Conservation (phyloP, 2,329 filamentous ascomycete genomes). For the Phoma herbarum region DNA sequence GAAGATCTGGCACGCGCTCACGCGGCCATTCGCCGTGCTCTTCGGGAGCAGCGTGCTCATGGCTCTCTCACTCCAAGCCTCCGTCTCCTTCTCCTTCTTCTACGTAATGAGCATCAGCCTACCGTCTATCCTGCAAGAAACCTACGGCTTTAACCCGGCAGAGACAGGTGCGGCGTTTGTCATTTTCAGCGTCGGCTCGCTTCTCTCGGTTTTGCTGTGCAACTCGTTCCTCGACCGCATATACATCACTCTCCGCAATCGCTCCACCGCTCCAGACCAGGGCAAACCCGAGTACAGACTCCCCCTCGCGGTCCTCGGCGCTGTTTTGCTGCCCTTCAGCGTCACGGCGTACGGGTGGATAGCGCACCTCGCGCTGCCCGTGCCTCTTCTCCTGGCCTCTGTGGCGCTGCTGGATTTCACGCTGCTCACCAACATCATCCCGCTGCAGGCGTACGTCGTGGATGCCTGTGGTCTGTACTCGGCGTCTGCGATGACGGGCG, state of each 20-base stretch:
- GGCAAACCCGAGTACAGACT: constrained; percentile 65
- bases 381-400: constrained; percentile 55
- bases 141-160: constrained; percentile 59
- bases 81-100: constrained; percentile 55
- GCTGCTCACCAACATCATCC: constrained; percentile 59
- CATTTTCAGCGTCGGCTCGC: constrained; percentile 63
- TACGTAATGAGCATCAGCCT: constrained; percentile 59
- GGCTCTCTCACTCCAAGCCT: constrained; percentile 57
- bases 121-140: constrained; percentile 53
- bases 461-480: constrained; percentile 66
- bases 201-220: constrained; percentile 59
- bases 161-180: constrained; percentile 64
- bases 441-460: constrained; percentile 65
- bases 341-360: constrained; percentile 63
- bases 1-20: constrained; percentile 51
- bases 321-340: constrained; percentile 57
- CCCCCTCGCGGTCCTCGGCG: constrained; percentile 61
- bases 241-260: constrained; percentile 58
- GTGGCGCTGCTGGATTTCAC: constrained; percentile 59
- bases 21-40: constrained; percentile 54
- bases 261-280: constrained; percentile 47
- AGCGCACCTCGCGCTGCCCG: constrained; percentile 55
- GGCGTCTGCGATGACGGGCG: constrained; percentile 65
- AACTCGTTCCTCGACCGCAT: constrained; percentile 63
- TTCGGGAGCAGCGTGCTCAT: constrained; percentile 64